Base-by-base conservation (phyloP, 2,329 filamentous ascomycete genomes). In the Trichophyton benhamiae region DNA sequence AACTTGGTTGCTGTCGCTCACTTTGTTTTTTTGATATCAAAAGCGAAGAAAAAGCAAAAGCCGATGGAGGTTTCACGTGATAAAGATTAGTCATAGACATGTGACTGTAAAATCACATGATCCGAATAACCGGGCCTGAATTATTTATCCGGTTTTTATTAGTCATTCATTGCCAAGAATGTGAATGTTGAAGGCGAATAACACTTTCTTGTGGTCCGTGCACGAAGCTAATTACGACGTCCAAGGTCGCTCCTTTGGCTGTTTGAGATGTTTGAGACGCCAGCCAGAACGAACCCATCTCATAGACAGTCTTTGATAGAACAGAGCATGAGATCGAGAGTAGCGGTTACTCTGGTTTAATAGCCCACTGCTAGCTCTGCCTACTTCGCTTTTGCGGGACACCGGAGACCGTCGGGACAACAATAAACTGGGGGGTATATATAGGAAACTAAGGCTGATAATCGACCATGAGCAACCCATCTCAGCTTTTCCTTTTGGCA, bases 401-500 rank as follows among this genome's bases (percentile, higher is more conserved):
- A 27, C 3, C 11, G 7, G 9, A 25, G 15, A 15, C 46, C 2
- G 13, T 9, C 13, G 15, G 17, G 7, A 48, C 33, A 38, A 20
- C 27, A 30, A 30, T 7, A 30, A 30, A 30, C 27, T 7, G 1
- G 27, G 27, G 27, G 8, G 2, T 7, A 48, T 48, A 48, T 20
- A n/a, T 27, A 25, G 25, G 30, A 52, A 3, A 52, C 25, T 30
- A 25, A 55, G 49, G 22, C 49, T 53, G 22, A n/a, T 58, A 6
- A 17, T 36, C 52, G 41, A 62, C 69, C 30, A 79, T 78, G 76
- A 72, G 79, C 63, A 83, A 80, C 67, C 79, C 83, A 58, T 80
- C 81, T 13, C 91, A 96, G 75, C 86, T 97, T 67, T 90, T 91
- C 73, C 87, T 97, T 60, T 84, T 97, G 62, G 90, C 91, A 70